Percentiles rank a stretch among this genome's conserved stretches.
Evolutionary conservation across 192 early-diverging fungal species (phyloP).

Genomic region (Dispira simplex): DNA sequence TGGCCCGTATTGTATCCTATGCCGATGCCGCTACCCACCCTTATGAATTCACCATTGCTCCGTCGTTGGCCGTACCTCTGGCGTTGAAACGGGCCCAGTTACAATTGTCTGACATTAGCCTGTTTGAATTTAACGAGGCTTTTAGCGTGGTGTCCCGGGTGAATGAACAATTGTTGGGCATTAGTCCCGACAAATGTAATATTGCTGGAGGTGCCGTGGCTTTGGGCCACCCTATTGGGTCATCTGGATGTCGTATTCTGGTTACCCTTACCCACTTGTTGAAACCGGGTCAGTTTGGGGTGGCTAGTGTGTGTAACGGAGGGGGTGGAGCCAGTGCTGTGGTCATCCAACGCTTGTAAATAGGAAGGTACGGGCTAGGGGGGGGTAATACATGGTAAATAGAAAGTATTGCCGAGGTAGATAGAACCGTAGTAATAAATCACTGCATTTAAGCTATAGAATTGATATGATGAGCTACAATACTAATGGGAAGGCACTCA

Average conservation of each 20-base stretch:
- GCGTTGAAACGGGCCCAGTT: conserved; percentile 80
- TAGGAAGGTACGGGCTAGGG: neutral
- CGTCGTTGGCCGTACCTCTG: conserved; percentile 79
- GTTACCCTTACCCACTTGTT: conserved; percentile 69
- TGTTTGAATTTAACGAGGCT: conserved; percentile 97
- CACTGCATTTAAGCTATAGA: no score
- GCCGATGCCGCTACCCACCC: conserved; percentile 85
- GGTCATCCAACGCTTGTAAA: conserved; percentile 39
- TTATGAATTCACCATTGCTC: conserved; percentile 92
- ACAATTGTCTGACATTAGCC: conserved; percentile 64
- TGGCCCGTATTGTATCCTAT: conserved; percentile 74
- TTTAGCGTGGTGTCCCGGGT: conserved; percentile 84
- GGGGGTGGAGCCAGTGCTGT: conserved; percentile 62
- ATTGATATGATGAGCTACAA: no score
- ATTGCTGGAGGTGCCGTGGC: conserved; percentile 70
- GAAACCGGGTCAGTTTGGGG: conserved; percentile 67
- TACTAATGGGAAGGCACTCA: no score
- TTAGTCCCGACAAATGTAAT: conserved; percentile 56
- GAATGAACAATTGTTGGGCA: conserved; percentile 75
- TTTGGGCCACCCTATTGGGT: conserved; percentile 71
- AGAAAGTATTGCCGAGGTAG: no score
- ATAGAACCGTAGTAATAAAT: no score
- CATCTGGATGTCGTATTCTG: conserved; percentile 65
- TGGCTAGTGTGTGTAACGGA: conserved; percentile 71
- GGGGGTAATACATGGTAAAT: neutral